A percentile compares a stretch with the other conserved stretches of the same genome.
These are phyloP conservation scores for Fusarium avenaceum DNA, from an alignment of 2,329 filamentous ascomycete species.

Conservation along the genomic window DNA sequence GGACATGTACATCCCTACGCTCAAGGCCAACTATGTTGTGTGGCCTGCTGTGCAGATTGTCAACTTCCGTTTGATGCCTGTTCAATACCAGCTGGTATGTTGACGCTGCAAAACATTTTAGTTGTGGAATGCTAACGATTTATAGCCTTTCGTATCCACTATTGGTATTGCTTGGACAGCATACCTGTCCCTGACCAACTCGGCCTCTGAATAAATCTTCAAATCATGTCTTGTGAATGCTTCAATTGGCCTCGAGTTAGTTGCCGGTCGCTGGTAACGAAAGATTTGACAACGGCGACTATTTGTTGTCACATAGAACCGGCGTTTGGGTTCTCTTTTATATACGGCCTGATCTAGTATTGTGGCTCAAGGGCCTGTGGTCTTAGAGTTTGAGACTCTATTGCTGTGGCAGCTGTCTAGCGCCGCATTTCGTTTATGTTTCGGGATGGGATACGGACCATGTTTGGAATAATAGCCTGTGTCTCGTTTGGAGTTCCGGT, in stretches of 20 bases:
- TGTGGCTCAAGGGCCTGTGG: background rate
- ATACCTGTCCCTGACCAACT: conserved; percentile 92
- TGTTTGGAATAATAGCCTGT: conserved; percentile 22
- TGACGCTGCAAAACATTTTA: accelerated
- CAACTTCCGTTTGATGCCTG: conserved; percentile 95
- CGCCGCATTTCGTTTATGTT: background rate
- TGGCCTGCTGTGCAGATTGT: conserved; percentile 97
- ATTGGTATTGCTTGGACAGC: conserved; percentile 98
- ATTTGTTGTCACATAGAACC: conserved; percentile 10
- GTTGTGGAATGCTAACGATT: conserved; percentile 14
- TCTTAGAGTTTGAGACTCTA: background rate
- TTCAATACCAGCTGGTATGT: conserved; percentile 96
- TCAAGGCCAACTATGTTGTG: conserved; percentile 95
- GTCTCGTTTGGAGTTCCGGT: conserved; percentile 29
- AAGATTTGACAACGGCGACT: background rate
- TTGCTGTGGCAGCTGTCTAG: background rate
- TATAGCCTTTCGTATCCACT: conserved; percentile 92
- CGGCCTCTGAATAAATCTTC: conserved; percentile 73
- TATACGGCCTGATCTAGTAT: conserved; percentile 4
- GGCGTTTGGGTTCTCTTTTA: conserved; percentile 18
- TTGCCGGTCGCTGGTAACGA: conserved; percentile 5
- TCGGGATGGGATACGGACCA: conserved; percentile 6
- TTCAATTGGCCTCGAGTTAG: background rate
- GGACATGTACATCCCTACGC: conserved; percentile 92
- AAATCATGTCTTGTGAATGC: background rate